These are phyloP conservation scores for Coriolopsis trogii DNA, from an alignment of 1,284 basidiomycete species.

Conservation along the genomic window DNA sequence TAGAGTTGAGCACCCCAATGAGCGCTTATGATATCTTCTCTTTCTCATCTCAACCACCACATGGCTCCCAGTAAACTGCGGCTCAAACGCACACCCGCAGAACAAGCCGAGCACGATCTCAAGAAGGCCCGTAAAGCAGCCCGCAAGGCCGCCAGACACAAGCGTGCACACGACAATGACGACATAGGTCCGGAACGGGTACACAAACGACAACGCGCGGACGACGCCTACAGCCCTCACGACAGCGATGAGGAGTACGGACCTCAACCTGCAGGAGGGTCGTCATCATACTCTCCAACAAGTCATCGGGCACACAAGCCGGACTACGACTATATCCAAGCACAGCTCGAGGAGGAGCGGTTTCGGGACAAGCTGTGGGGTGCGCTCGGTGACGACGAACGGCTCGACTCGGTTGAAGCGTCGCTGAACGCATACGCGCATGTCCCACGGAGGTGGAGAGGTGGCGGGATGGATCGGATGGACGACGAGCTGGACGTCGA, in stretches of 20 bases:
- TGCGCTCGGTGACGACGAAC: constrained; percentile 70
- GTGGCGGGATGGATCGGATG: constrained; percentile 35
- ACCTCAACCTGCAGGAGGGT: constrained; percentile 29
- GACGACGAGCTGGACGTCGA: constrained; percentile 59
- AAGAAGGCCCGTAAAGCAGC: constrained; percentile 51
- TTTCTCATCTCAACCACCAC: background rate
- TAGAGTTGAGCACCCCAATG: background rate
- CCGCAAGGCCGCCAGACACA: constrained; percentile 42
- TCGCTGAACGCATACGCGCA: constrained; percentile 68
- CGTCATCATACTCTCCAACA: constrained; percentile 19
- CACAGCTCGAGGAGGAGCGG: constrained; percentile 59
- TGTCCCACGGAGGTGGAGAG: constrained; percentile 61
- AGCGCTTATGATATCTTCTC: background rate
- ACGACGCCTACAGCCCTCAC: constrained; percentile 7
- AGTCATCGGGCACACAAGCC: constrained; percentile 35
- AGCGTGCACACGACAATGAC: constrained; percentile 9
- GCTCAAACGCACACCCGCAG: constrained; percentile 71
- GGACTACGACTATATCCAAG: constrained; percentile 52
- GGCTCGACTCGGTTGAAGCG: constrained; percentile 63
- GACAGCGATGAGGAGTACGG: constrained; percentile 33
- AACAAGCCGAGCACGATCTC: constrained; percentile 56
- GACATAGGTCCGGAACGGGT: background rate
- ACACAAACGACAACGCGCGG: background rate
- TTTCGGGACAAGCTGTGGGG: constrained; percentile 74
- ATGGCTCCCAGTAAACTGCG: constrained; percentile 52